Conservation (phyloP, 1,284 basidiomycete genomes). For the Apiotrichum montevideense region DNA sequence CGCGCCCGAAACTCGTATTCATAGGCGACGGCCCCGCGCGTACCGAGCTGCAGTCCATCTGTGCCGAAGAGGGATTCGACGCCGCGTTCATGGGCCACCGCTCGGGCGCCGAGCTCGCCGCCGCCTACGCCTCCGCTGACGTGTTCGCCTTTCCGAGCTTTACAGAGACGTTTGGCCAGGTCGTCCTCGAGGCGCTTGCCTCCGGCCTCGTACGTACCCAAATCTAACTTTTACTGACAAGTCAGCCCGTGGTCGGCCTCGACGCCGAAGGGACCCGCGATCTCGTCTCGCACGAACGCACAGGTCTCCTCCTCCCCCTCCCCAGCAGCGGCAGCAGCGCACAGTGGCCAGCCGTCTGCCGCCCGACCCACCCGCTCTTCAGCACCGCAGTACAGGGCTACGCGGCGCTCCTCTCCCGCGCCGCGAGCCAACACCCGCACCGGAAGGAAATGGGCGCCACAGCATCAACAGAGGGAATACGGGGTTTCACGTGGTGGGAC, state of each 20-base stretch:
- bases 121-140: slow-evolving; percentile 53
- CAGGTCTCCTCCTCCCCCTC: slow-evolving; percentile 49
- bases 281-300: slow-evolving; percentile 50
- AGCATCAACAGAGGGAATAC: slow-evolving; percentile 45
- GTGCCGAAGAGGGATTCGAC: slow-evolving; percentile 47
- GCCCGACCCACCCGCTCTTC: slow-evolving; percentile 41
- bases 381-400: slow-evolving; percentile 45
- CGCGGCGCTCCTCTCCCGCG: slow-evolving; percentile 46
- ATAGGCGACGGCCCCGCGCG: slow-evolving; percentile 56
- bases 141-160: slow-evolving; percentile 54
- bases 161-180: slow-evolving; percentile 56
- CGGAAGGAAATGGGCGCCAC: slow-evolving; percentile 48
- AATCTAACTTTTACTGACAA: background rate
- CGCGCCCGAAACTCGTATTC: slow-evolving; percentile 51
- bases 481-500: slow-evolving; percentile 52
- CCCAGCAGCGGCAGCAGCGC: slow-evolving; percentile 26
- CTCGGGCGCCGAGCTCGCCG: slow-evolving; percentile 46
- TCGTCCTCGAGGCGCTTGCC: slow-evolving; percentile 55
- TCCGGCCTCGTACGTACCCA: slow-evolving; percentile 46
- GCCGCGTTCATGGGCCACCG: slow-evolving; percentile 54
- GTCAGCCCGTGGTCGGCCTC: slow-evolving; percentile 52
- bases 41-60: slow-evolving; percentile 49
- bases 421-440: slow-evolving; percentile 40
- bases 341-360: slow-evolving; percentile 42
- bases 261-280: slow-evolving; percentile 56